phyloP scores from a whole-genome alignment of 202 grass and related monocot species.

The Bolboschoenoplectus hybrid region DNA sequence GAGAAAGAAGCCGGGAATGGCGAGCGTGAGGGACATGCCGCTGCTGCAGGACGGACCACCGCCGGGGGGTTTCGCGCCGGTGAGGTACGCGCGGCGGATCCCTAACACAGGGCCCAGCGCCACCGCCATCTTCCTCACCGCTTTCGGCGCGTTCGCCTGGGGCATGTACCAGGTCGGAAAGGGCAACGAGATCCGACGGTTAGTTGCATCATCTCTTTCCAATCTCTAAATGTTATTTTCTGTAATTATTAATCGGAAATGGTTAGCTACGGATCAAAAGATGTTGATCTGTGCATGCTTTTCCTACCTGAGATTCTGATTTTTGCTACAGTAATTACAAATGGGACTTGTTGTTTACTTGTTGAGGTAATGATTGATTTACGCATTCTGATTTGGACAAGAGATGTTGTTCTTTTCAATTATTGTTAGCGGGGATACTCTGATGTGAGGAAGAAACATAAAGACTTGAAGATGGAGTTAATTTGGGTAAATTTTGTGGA shows the following conservation, averaged over 20 bases:
- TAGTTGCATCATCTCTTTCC: conserved; percentile 8
- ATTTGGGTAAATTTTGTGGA: background rate
- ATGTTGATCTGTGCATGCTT: background rate
- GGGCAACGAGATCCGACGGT: conserved; percentile 96
- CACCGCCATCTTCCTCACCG: conserved; percentile 67
- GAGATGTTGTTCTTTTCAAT: background rate
- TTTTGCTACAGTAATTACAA: background rate
- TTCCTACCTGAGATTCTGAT: background rate
- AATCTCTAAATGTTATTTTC: background rate
- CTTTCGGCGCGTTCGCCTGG: conserved; percentile 78
- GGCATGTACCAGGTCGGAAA: conserved; percentile 99
- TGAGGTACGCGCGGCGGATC: conserved; percentile 90
- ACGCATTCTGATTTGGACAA: background rate
- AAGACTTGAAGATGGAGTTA: background rate
- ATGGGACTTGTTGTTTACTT: background rate
- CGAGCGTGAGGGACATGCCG: conserved; percentile 94
- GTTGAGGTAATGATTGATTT: background rate
- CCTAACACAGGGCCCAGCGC: conserved; percentile 81
- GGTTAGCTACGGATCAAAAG: background rate
- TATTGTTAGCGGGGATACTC: background rate
- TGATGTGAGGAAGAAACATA: background rate
- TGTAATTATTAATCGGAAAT: background rate
- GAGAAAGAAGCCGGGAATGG: conserved; percentile 94
- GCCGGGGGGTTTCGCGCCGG: conserved; percentile 85
- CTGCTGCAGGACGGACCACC: conserved; percentile 92